Conservation (phyloP, 768 basidiomycete genomes). For the Auricularia auricula-judae region DNA sequence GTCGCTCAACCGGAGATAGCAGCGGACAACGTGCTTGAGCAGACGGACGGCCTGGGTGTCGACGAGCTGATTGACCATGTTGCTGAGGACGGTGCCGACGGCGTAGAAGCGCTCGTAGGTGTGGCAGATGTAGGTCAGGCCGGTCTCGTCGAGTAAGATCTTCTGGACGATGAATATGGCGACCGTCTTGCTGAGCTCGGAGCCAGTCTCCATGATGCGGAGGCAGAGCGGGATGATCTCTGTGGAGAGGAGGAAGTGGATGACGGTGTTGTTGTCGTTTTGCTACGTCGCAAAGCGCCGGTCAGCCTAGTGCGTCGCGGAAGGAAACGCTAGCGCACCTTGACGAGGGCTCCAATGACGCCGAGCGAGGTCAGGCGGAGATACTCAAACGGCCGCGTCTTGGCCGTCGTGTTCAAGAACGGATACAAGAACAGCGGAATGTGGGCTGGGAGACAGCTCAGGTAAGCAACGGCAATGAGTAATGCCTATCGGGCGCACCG, state of each 20-base stretch:
- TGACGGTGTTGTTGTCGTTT: conserved; percentile 98
- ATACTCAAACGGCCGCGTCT: conserved; percentile 99
- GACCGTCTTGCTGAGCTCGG: conserved; percentile 96
- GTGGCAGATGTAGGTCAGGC: conserved; percentile 96
- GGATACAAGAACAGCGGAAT: conserved; percentile 94
- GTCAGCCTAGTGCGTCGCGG: neutral
- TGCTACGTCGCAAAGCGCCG: conserved; percentile 40
- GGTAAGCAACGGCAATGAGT: neutral
- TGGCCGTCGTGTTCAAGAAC: conserved; percentile 96
- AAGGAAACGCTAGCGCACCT: conserved; percentile 39
- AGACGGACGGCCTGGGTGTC: conserved; percentile 95
- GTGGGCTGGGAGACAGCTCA: conserved; percentile 47
- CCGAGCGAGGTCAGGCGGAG: conserved; percentile 98
- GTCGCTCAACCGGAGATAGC: conserved; percentile 91
- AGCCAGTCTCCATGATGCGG: conserved; percentile 99
- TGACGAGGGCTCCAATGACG: conserved; percentile 97
- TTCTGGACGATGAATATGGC: conserved; percentile 99
- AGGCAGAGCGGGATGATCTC: conserved; percentile 99
- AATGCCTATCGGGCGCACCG: conserved; percentile 35
- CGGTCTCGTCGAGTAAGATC: conserved; percentile 92
- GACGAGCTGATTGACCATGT: conserved; percentile 97
- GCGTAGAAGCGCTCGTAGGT: conserved; percentile 99
- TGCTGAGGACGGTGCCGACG: conserved; percentile 94
- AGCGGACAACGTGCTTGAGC: conserved; percentile 95
- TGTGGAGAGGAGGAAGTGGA: conserved; percentile 96